Evolutionary conservation across 805 yeast species (phyloP).

Genomic region (Scheffersomyces amazonensis): DNA sequence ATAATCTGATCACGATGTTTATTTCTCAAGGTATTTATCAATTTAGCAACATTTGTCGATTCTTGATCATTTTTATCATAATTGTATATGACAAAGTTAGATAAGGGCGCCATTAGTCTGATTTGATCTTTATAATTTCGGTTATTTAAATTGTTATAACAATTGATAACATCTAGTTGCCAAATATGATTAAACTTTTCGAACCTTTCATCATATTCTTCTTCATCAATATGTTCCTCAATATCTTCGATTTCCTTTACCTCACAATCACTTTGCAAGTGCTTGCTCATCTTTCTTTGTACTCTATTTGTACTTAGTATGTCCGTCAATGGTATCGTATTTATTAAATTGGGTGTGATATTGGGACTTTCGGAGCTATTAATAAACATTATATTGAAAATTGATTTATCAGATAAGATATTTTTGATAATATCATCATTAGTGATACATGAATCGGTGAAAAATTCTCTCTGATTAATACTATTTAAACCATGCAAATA

Average conservation of each 20-base stretch:
- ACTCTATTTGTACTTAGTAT: slow-evolving; percentile 11
- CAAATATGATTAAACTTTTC: slow-evolving; percentile 7
- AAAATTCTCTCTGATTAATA: slow-evolving; percentile 25
- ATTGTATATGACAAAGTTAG: slow-evolving; percentile 31
- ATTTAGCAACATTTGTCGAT: background rate
- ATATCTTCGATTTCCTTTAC: background rate
- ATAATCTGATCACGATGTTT: slow-evolving; percentile 5
- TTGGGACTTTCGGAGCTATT: slow-evolving; percentile 5
- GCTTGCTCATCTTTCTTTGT: background rate
- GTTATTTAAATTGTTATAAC: slow-evolving; percentile 15
- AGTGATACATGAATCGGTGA: slow-evolving; percentile 14
- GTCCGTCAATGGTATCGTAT: slow-evolving; percentile 5
- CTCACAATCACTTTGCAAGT: background rate
- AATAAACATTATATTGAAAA: slow-evolving; percentile 13
- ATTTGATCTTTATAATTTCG: slow-evolving; percentile 29
- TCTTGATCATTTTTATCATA: slow-evolving; percentile 8
- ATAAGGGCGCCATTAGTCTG: slow-evolving; percentile 28
- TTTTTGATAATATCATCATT: background rate
- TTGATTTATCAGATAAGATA: background rate
- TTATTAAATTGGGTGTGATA: slow-evolving; percentile 5
- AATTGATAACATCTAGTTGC: background rate
- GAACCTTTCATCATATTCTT: background rate
- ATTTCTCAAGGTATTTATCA: slow-evolving; percentile 1
- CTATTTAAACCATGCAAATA: slow-evolving; percentile 31
- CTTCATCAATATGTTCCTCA: slow-evolving; percentile 7